phyloP scores from a whole-genome alignment of 2,329 filamentous ascomycete species.

The Neonectria neomacrospora region DNA sequence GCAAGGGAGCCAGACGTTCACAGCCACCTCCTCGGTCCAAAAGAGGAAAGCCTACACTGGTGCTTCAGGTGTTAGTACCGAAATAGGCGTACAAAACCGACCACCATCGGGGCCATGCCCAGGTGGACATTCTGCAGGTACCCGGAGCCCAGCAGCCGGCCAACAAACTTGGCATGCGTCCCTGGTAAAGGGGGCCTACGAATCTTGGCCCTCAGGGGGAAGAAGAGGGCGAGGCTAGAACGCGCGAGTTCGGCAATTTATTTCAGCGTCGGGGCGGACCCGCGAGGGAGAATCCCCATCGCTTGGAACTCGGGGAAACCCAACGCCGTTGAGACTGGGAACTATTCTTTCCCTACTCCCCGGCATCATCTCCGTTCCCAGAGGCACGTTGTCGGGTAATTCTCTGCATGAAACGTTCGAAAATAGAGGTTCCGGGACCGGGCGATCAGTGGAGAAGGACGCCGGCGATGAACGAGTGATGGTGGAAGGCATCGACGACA shows the following conservation, averaged over 20 bases:
- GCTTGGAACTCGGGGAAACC: not conserved
- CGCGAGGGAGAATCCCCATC: not conserved
- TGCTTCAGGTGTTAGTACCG: slow-evolving; percentile 12
- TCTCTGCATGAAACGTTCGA: slow-evolving; percentile 29
- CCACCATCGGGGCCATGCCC: not conserved
- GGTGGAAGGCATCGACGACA: not conserved
- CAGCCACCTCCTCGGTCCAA: slow-evolving; percentile 9
- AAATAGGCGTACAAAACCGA: slow-evolving; percentile 10
- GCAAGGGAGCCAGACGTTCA: not conserved
- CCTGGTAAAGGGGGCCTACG: not conserved
- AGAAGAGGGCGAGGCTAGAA: not conserved
- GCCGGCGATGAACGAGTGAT: not conserved
- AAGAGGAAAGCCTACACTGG: slow-evolving; percentile 2
- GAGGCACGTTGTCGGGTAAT: slow-evolving; percentile 21
- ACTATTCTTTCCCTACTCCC: not conserved
- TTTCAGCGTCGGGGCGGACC: not conserved
- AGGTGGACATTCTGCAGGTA: slow-evolving; percentile 7
- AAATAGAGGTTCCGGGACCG: slow-evolving; percentile 2
- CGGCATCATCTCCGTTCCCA: not conserved
- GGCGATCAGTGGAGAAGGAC: slow-evolving; percentile 28
- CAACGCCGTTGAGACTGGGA: not conserved
- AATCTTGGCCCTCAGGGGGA: not conserved
- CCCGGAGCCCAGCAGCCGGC: not conserved
- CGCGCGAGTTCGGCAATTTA: slow-evolving; percentile 4
- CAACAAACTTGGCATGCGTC: not conserved